These are phyloP conservation scores for Phylloporus scabripes DNA, from an alignment of 768 basidiomycete genomes.

Conservation along the genomic window DNA sequence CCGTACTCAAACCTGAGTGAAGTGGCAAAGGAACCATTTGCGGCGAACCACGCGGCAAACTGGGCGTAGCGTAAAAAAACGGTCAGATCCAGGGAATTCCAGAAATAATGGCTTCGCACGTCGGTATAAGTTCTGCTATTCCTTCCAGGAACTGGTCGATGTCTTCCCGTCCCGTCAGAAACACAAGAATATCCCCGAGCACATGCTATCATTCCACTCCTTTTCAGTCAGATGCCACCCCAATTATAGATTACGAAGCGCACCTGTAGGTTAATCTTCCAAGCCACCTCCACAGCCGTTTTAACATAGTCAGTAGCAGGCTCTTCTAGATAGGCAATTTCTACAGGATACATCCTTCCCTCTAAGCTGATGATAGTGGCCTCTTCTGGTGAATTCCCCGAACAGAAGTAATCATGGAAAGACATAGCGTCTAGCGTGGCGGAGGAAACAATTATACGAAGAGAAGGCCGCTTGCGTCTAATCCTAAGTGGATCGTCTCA, in stretches of 20 bases:
- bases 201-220: constrained; percentile 48
- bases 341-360: constrained; percentile 92
- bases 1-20: constrained; percentile 83
- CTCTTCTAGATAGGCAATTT: constrained; percentile 80
- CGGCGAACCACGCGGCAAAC: constrained; percentile 49
- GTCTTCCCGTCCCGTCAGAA: constrained; percentile 93
- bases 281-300: constrained; percentile 76
- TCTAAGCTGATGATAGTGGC: constrained; percentile 86
- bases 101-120: constrained; percentile 36
- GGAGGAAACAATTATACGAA: constrained; percentile 90
- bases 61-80: constrained; percentile 15
- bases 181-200: constrained; percentile 86
- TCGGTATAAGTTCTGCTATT: constrained; percentile 70
- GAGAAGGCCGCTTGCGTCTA: constrained; percentile 80
- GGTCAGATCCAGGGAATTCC: constrained; percentile 1
- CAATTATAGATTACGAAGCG: constrained; percentile 5
- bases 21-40: constrained; percentile 68
- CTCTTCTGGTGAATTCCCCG: constrained; percentile 55
- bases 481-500: constrained; percentile 50
- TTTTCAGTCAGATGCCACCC: background rate
- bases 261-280: constrained; percentile 79
- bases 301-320: constrained; percentile 76
- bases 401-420: constrained; percentile 85
- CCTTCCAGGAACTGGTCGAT: constrained; percentile 86
- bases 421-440: constrained; percentile 92